Evolutionary conservation across 2,329 filamentous ascomycete genomes (phyloP).

Genomic region (Aspergillus sp.): DNA sequence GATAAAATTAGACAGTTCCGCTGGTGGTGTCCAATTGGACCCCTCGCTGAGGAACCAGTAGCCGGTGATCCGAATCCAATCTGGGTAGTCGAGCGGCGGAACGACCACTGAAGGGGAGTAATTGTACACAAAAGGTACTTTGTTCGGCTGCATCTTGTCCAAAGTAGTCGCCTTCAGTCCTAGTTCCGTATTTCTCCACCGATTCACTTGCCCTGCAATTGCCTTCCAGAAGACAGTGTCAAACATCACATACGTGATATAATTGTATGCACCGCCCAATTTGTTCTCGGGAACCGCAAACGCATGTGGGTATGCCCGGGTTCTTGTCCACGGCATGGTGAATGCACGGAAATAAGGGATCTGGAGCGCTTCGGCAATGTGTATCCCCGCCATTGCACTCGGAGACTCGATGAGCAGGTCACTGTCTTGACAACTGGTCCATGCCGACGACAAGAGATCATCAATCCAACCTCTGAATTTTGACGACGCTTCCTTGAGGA

Average conservation of each 20-base stretch:
- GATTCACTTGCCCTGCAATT: slow-evolving; percentile 82
- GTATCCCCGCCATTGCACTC: slow-evolving; percentile 93
- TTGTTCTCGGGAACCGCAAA: slow-evolving; percentile 90
- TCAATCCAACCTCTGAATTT: slow-evolving; percentile 96
- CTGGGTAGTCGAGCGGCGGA: slow-evolving; percentile 87
- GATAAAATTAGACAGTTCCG: slow-evolving; percentile 74
- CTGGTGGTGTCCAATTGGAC: slow-evolving; percentile 61
- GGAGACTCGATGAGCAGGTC: slow-evolving; percentile 93
- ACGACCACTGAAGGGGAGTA: slow-evolving; percentile 92
- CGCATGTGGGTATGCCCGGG: slow-evolving; percentile 89
- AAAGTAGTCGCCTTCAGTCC: slow-evolving; percentile 71
- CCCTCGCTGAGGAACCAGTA: slow-evolving; percentile 95
- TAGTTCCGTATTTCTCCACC: slow-evolving; percentile 77
- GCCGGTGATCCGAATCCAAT: slow-evolving; percentile 94
- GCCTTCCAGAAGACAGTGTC: slow-evolving; percentile 96
- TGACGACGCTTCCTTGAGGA: slow-evolving; percentile 74
- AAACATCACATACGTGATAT: slow-evolving; percentile 91
- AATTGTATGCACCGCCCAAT: slow-evolving; percentile 92
- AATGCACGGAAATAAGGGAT: slow-evolving; percentile 97
- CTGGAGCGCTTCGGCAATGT: slow-evolving; percentile 84
- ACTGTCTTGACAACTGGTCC: slow-evolving; percentile 72
- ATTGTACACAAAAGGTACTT: slow-evolving; percentile 97
- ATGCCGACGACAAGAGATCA: slow-evolving; percentile 72
- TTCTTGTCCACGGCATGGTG: slow-evolving; percentile 98
- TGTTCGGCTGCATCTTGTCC: slow-evolving; percentile 89